These are phyloP conservation scores for Acanthamoeba lenticulata DNA, from an alignment of 208 protist species.

Conservation along the genomic window DNA sequence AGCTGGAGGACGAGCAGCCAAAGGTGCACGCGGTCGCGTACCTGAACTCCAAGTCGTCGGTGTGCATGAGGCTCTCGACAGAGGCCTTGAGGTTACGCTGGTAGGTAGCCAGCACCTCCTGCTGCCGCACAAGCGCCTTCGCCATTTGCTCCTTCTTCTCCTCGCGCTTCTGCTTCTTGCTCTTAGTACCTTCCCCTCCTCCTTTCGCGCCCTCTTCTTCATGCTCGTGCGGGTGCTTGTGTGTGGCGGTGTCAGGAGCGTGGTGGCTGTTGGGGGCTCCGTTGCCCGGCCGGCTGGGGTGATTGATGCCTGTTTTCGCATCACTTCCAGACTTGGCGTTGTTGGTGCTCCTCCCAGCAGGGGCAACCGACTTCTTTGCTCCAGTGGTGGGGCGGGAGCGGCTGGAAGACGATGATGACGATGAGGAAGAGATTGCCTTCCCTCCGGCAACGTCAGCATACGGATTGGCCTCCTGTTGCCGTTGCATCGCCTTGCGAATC, in stretches of 20 bases:
- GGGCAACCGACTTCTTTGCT: too few species aligned
- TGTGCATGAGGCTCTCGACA: not conserved
- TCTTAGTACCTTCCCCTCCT: not conserved
- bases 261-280: not conserved
- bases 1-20: not conserved
- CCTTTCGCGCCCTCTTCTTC: not conserved
- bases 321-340: too few species aligned
- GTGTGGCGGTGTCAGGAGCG: not conserved
- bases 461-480: not conserved
- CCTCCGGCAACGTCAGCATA: not conserved
- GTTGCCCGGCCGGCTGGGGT: not conserved
- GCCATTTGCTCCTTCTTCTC: not conserved
- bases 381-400: not conserved
- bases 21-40: not conserved
- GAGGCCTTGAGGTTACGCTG: constrained; percentile 35
- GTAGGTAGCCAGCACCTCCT: constrained; percentile 25
- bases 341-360: too few species aligned
- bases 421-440: not conserved
- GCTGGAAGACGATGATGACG: not conserved
- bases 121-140: not conserved
- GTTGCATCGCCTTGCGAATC: not conserved
- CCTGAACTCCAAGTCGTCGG: not conserved
- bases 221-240: not conserved
- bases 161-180: constrained; percentile 42
- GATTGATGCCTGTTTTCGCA: not conserved